Base-by-base conservation (phyloP, 23 red algal species). In the Agarophyton chilense region DNA sequence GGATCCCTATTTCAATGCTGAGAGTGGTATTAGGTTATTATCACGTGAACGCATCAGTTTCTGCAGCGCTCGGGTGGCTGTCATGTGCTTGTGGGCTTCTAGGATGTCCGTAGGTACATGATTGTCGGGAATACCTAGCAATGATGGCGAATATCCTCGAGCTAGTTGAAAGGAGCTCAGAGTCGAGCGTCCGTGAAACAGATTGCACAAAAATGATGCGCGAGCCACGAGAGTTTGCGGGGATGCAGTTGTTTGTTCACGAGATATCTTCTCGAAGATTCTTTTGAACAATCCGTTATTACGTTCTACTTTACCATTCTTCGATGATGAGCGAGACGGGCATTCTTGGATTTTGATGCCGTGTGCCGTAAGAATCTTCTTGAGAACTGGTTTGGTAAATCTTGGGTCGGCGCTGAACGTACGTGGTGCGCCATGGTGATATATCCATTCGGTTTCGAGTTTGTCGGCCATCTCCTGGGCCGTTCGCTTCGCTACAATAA, bases 151-250 rank as follows among this genome's bases (percentile, higher is more conserved):
- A 29, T 86, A 86, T 38, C 64, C 57, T 25, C 61, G 10, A 33
- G 79, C 55, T 9, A 84, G 79, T 66, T 84, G 79, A 66, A 66
- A 84, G 14, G 53, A 84, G 79, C 54, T 84, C 55, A 84, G 31
- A 24, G 16, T 84, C 36, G 31, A 54, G 38, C 0, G 21, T 29
- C 54, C 79, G 13, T 47, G 51, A 66, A 84, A 84, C 8, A 84
- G 21, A 32, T 84, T 84, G 36, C 60, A 19, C 81, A 86, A 50
- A 34, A 86, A 86, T 19, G 63, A 86, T 38, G 57, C 61, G 16
- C 40, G 0, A 8, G 62, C 58, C 22, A 86, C 81, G 24, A 71
- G 57, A 25, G 63, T 86, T 0, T 50, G 17, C 0, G 70, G 63
- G 7, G 66, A 57, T 62, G 65, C 83, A 19, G 64, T 74, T 0